Evolutionary conservation across 78 protist genomes (phyloP), one percentile per base, ranked within the genome.

Genomic region (Dictyostelium capitatum): DNA sequence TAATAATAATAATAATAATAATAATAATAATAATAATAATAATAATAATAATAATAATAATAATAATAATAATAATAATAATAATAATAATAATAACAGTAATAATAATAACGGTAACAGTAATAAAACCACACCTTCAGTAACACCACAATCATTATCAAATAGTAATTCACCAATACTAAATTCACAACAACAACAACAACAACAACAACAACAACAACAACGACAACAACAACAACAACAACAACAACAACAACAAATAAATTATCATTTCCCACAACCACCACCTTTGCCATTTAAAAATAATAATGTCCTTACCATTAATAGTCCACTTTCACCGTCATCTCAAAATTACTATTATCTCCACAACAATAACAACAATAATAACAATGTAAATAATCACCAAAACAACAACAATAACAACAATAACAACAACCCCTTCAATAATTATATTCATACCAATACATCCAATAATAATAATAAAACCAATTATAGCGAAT

Each of bases 261-360:
- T 54, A 73, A 59, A 73, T 30, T 54, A 74, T 56, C 70, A 59
- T 54, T 51, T 37, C 51, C 91, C 72, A 83, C 73, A 83, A 51
- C 91, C 59, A 83, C 51, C 75, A 51, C 91, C 62, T 53, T 1
- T 67, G 20, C 46, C 48, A 47, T 28, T 19, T 3, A 62, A 62
- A 62, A 62, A 62, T 57, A 56, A 56, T 57, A 62, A 23, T 25
- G 43, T 37, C 43, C 43, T 37, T 2, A 37, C 43, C 2, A 37
- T 37, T 2, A 37, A 37, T 37, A 37, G 43, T 37, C 43, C 43
- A 37, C 43, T 37, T 37, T 37, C 43, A 2, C 43, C 43, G 2
- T 37, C 43, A 37, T 37, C 43, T 37, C 43, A 37, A 37, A 37
- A 37, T 2, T 37, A 37, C 23, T 62, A 62, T 25, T 62, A n/a